Evolutionary conservation across 768 basidiomycete species (phyloP).

Genomic region (Cantharellus anzutake): DNA sequence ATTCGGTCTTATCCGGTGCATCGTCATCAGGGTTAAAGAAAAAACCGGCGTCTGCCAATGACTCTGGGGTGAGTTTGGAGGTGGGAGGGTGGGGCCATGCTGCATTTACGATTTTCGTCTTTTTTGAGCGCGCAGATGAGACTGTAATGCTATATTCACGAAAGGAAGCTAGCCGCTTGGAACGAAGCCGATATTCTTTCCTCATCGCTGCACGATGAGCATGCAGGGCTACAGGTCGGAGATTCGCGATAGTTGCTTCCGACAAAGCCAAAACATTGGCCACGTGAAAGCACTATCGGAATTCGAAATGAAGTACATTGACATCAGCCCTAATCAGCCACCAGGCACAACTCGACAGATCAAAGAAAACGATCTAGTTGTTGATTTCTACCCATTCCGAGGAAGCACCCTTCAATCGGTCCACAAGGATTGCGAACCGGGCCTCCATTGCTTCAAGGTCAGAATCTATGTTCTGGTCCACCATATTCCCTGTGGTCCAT

Average conservation of each 20-base stretch:
- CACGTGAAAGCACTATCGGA: too few species aligned
- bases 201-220: neutral
- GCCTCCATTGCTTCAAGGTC: conserved; percentile 19
- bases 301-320: too few species aligned
- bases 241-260: too few species aligned
- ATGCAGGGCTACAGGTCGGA: too few species aligned
- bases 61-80: conserved; percentile 49
- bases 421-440: neutral
- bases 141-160: neutral
- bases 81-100: conserved; percentile 52
- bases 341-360: neutral
- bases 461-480: conserved; percentile 47
- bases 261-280: too few species aligned
- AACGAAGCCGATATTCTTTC: neutral
- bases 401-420: neutral
- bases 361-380: neutral
- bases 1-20: conserved; percentile 57
- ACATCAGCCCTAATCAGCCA: neutral
- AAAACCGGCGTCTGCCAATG: conserved; percentile 80
- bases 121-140: neutral
- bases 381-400: neutral
- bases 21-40: conserved; percentile 54
- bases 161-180: neutral
- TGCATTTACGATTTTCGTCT: neutral
- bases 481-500: conserved; percentile 36